A percentile compares a stretch with the other conserved stretches of the same genome.
phyloP scores from a whole-genome alignment of 257 asterid genomes.

The Eucommia ulmoides region DNA sequence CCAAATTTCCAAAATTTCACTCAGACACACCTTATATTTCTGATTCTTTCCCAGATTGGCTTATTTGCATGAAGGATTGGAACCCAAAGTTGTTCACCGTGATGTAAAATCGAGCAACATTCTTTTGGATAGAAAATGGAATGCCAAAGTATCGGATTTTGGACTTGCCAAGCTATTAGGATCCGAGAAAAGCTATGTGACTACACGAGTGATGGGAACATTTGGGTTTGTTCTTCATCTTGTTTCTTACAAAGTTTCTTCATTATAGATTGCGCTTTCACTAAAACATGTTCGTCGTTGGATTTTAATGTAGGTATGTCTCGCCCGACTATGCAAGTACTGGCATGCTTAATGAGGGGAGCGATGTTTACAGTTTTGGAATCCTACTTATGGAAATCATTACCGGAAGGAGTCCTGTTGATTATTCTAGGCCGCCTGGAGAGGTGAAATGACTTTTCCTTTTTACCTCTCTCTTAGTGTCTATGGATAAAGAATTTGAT shows the following conservation, averaged over 20 bases:
- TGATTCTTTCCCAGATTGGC: constrained; percentile 45
- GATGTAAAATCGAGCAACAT: constrained; percentile 97
- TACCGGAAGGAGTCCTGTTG: constrained; percentile 89
- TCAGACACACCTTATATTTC: no score
- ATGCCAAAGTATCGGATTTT: constrained; percentile 82
- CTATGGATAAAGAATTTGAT: no score
- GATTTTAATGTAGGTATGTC: constrained; percentile 55
- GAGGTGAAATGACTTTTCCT: constrained; percentile 41
- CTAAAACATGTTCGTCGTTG: not conserved
- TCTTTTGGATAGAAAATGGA: constrained; percentile 85
- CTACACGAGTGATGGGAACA: constrained; percentile 99
- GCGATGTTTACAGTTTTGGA: constrained; percentile 91
- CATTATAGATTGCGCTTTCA: not conserved
- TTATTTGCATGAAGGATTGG: constrained; percentile 93
- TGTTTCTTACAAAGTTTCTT: not conserved
- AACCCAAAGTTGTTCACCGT: constrained; percentile 98
- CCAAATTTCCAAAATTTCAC: no score
- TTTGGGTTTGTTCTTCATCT: constrained; percentile 57
- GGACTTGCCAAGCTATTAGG: constrained; percentile 92
- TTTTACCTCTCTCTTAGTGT: not conserved
- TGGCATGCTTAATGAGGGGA: constrained; percentile 94
- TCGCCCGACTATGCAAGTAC: constrained; percentile 99
- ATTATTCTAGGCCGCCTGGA: constrained; percentile 82
- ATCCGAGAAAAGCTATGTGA: constrained; percentile 85
- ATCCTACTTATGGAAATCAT: constrained; percentile 88